Conservation (phyloP, 305 asterid species). For the Euphrasia arctica region DNA sequence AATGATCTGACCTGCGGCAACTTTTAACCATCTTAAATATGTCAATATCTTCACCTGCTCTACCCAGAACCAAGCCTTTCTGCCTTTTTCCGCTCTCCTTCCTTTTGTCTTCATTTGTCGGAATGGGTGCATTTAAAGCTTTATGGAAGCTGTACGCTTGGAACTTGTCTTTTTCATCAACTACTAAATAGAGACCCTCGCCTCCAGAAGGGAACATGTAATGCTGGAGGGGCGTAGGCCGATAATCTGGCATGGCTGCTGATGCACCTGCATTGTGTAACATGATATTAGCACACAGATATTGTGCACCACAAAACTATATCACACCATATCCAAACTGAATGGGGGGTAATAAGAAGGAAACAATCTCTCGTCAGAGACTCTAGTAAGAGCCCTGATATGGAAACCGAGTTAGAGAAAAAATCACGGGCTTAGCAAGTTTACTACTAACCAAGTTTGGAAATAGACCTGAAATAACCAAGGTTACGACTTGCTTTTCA, state of each 20-base stretch:
- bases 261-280: slow-evolving; percentile 72
- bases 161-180: slow-evolving; percentile 92
- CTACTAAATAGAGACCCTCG: slow-evolving; percentile 87
- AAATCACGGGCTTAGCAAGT: no score
- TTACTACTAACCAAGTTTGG: no score
- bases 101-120: slow-evolving; percentile 52
- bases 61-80: slow-evolving; percentile 71
- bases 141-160: slow-evolving; percentile 97
- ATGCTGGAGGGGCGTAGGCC: slow-evolving; percentile 99
- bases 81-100: slow-evolving; percentile 77
- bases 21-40: slow-evolving; percentile 96
- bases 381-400: no score
- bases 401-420: no score
- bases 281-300: slow-evolving; percentile 28
- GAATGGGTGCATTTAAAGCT: slow-evolving; percentile 79
- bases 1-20: slow-evolving; percentile 71
- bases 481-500: no score
- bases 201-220: slow-evolving; percentile 93
- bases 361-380: no score
- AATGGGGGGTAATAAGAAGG: no score
- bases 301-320: slow-evolving; percentile 11
- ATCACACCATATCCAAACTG: no score
- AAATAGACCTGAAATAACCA: no score
- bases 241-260: slow-evolving; percentile 94
- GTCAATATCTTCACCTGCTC: slow-evolving; percentile 85